Base-by-base conservation (phyloP, 148 eudicot species). In the Vaccinium macrocarpon region DNA sequence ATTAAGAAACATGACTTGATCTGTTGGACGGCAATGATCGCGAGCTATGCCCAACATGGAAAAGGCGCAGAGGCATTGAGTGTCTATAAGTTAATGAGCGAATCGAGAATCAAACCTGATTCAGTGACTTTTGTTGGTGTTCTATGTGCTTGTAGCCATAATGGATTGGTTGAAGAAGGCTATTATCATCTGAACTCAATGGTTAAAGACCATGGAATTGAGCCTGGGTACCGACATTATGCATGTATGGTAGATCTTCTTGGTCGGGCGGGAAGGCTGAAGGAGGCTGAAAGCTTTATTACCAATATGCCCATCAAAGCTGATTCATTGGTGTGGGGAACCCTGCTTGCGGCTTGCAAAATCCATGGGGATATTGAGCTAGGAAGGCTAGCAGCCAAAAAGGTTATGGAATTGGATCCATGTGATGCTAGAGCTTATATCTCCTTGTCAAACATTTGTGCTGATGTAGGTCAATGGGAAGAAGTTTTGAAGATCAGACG, bases 231-330 rank as follows among this genome's bases (percentile, higher is more conserved):
- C 66, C 88, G 87, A 57, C 99, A 96, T 86, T 96, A 94, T 81
- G 91, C 93, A 6, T 94, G 98, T 85, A 91, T 96, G 94, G 95
- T 96, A 85, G 99, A 94, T 89, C 82, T 96, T 86, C 95, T 96
- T 84, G 93, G 99, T 49, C 97, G 99, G 25, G 86, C 95, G 0
- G 99, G 97, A 76, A 90, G 90, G 88, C 83, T 94, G 52, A 83
- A 88, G 62, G 97, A 96, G 86, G 99, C 98, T 81, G 89, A 91
- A 86, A 87, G 78, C 76, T 96, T 94, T 81, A 90, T 94, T 49
- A 46, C 83, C 4, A 84, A 78, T 75, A 93, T 96, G 95, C 94
- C 97, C 81, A 88, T 93, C 57, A 71, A 90, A 89, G 90, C 97
- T 13, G 88, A 91, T 87, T 88, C 90, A 62, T 86, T 92, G 46